Evolutionary conservation across 1,139 yeast species (phyloP).

Genomic region (Candida tetrigidarum): DNA sequence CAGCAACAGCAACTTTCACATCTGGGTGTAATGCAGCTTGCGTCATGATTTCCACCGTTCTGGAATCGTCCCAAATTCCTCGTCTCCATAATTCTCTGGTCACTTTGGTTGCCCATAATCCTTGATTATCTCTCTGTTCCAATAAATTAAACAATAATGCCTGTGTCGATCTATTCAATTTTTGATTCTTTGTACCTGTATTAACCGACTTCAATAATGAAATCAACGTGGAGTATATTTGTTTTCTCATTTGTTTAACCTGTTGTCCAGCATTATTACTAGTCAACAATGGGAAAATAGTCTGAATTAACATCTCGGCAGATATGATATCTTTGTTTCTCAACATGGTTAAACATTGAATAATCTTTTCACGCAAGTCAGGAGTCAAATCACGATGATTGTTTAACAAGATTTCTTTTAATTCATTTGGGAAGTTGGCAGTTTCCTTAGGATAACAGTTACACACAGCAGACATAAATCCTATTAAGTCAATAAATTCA

Average conservation of each 20-base stretch:
- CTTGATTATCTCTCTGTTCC: slow-evolving; percentile 78
- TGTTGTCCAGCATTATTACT: slow-evolving; percentile 65
- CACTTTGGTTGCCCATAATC: slow-evolving; percentile 94
- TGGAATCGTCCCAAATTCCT: slow-evolving; percentile 97
- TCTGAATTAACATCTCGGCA: slow-evolving; percentile 81
- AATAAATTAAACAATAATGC: slow-evolving; percentile 86
- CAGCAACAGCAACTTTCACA: slow-evolving; percentile 86
- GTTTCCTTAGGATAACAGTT: slow-evolving; percentile 91
- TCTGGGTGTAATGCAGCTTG: slow-evolving; percentile 92
- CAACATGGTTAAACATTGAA: slow-evolving; percentile 86
- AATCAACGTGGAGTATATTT: slow-evolving; percentile 78
- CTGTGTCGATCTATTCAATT: slow-evolving; percentile 86
- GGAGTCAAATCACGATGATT: slow-evolving; percentile 85
- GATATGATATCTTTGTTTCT: slow-evolving; percentile 84
- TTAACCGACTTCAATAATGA: slow-evolving; percentile 81
- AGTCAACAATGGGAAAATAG: slow-evolving; percentile 82
- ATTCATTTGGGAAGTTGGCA: slow-evolving; percentile 77
- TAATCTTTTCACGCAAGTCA: slow-evolving; percentile 87
- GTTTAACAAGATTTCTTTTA: slow-evolving; percentile 65
- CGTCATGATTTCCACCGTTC: slow-evolving; percentile 96
- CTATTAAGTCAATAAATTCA: slow-evolving; percentile 83
- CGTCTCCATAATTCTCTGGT: slow-evolving; percentile 97
- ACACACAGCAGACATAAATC: slow-evolving; percentile 92
- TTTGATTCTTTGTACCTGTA: slow-evolving; percentile 84
- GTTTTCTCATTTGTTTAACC: slow-evolving; percentile 81